Evolutionary conservation across 495 filamentous ascomycete genomes (phyloP), one percentile per base, ranked within the genome.

Genomic region (Polyplosphaeria fusca): DNA sequence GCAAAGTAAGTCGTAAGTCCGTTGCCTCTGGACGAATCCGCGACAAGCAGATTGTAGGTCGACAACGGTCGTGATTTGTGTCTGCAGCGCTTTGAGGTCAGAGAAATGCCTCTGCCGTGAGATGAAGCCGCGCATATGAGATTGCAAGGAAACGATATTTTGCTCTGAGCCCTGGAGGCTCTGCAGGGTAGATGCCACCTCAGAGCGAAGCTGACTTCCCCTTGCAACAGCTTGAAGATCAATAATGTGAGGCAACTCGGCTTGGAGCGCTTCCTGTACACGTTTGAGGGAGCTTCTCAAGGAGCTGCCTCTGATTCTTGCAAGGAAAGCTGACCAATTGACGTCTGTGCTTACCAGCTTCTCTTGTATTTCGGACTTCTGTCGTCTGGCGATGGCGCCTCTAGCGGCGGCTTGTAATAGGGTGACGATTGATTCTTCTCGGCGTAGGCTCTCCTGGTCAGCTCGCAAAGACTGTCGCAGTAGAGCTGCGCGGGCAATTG

Each of bases 31-130:
- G 7, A 82, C 67, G 46, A 70, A 77, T 1, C 87, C 91, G 39
- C 93, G 82, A 39, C 79, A 76, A 24, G 80, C 76, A 9, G 86
- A 79, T 69, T 99, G 93, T 7, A 96, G 75, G 9, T 77, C 69
- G 7, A 74, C 77, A 55, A 95, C 82, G 3, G 71, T 65, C 2
- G 72, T 54, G 9, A 77, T 76, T 55, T 93, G 73, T 18, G 71
- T 71, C 48, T 81, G 73, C 18, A 98, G 74, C 13, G 77, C 74
- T 40, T 84, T 77, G 22, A 78, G 71, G 60, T 82, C 74, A 46
- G 72, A 68, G 4, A 69, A 58, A 42, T 79, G 44, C 43, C 67
- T 68, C 27, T 64, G 69, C 39, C 79, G 76, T 13, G 77, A 60
- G 0, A 81, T 61, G 27, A 63, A 58, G 5, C 69, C 70, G 30